Percentiles rank a stretch among this genome's conserved stretches.
Conservation (phyloP, 2,329 filamentous ascomycete genomes). For the Apiospora rasikravindrae region DNA sequence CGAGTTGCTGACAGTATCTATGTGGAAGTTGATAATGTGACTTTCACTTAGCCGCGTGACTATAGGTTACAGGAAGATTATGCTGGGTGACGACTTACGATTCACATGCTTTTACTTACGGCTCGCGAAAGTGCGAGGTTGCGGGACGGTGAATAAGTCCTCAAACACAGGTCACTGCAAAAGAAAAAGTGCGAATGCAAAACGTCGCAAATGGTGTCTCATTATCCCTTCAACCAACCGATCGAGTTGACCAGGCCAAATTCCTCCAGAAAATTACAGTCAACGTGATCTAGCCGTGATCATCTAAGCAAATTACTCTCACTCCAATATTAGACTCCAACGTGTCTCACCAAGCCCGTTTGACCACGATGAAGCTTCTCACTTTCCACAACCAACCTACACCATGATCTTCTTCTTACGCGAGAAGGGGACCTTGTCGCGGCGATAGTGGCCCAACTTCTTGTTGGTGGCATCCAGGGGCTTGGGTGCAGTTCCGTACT, state of each 20-base stretch:
- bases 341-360: background rate
- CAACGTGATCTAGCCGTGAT: background rate
- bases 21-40: background rate
- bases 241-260: background rate
- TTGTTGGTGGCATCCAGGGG: slow-evolving; percentile 37
- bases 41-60: background rate
- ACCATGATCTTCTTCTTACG: slow-evolving; percentile 20
- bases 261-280: background rate
- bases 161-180: background rate
- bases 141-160: background rate
- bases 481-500: slow-evolving; percentile 51
- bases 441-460: slow-evolving; percentile 13
- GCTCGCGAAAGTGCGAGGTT: background rate
- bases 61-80: background rate
- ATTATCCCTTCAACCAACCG: background rate
- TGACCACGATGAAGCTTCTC: background rate
- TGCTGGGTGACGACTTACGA: background rate
- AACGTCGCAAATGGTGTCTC: background rate
- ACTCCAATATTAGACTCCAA: background rate
- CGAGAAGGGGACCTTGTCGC: background rate
- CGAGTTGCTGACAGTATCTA: too few relatives aligned
- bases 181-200: background rate
- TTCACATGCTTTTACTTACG: background rate
- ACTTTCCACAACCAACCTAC: background rate
- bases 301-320: background rate